Evolutionary conservation across 345 rosid genomes (phyloP), one percentile per base, ranked within the genome.

Genomic region (Salix brachista): DNA sequence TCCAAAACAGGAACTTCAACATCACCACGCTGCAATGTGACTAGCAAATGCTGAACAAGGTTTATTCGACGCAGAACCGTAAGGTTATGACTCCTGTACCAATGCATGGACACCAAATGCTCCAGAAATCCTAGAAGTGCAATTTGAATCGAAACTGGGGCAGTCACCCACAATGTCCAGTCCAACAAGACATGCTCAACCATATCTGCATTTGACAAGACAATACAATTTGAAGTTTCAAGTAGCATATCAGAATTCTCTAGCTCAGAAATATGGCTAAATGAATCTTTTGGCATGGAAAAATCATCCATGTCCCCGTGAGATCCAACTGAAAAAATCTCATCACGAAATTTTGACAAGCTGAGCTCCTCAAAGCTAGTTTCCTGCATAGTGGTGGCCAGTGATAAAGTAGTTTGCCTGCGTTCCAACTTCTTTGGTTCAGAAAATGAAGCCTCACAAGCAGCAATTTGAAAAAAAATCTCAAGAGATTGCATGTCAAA

Each of bases 61-160:
- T 94, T 94, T 77, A 96, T 94, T 84, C 89, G 91, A 18, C 98
- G 97, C 76, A 96, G 88, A 82, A 94, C 86, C 8, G 98, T 92
- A 70, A 96, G 97, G 87, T 96, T 96, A 86, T 96, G 99, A 85
- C 88, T 93, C 86, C 99, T 88, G 81, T 96, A 96, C 98, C 99
- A 94, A 81, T 96, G 97, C 99, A 94, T 96, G 65, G 99, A 96
- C 69, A 96, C 99, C 74, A 96, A 89, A 84, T 96, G 93, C 87
- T 96, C 99, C 80, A 96, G 96, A 86, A 96, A 96, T 60, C 96
- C 92, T 72, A 96, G 89, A 72, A 96, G 87, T 34, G 98, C 85
- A 87, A 94, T 94, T 87, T 96, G 99, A 84, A 94, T 91, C 52
- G 97, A 85, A 80, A 96, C 92, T 39, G 98, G 87, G 77, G 99